phyloP scores from a whole-genome alignment of 73 alveolate genomes.

The Paramecium primaurelia region DNA sequence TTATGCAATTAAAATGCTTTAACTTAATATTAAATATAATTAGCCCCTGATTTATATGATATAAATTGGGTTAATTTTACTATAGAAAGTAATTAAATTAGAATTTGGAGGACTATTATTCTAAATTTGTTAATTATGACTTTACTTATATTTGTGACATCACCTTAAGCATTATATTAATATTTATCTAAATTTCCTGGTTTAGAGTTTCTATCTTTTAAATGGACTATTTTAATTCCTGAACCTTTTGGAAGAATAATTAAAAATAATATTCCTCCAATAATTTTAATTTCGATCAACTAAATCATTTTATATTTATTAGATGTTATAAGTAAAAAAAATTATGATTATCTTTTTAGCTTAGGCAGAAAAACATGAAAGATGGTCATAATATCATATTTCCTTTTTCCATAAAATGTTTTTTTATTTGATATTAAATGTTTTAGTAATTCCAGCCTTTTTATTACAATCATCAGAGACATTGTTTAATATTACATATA shows the following conservation, averaged over 20 bases:
- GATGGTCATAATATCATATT: conserved; percentile 5
- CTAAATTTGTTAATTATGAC: background rate
- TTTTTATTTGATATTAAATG: conserved; percentile 10
- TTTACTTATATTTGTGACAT: background rate
- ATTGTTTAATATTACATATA: background rate
- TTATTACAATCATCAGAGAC: conserved; percentile 11
- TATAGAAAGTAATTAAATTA: background rate
- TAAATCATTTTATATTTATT: background rate
- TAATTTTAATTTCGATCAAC: conserved; percentile 4
- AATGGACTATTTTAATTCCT: conserved; percentile 19
- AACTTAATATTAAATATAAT: background rate
- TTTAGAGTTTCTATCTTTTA: conserved; percentile 6
- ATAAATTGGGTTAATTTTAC: conserved; percentile 20
- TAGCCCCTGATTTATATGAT: conserved; percentile 31
- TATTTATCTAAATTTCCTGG: conserved; percentile 39
- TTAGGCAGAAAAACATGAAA: background rate
- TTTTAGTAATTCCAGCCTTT: conserved; percentile 37
- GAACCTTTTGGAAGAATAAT: conserved; percentile 33
- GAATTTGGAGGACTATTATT: conserved; percentile 24
- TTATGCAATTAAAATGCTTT: background rate
- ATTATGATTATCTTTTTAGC: background rate
- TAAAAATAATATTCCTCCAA: conserved; percentile 16
- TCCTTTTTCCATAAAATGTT: conserved; percentile 17
- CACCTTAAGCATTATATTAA: conserved; percentile 24
- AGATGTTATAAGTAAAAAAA: background rate